Percentiles rank a stretch among this genome's conserved stretches.
These are phyloP conservation scores for Ormosia semicastrata DNA, from an alignment of 306 rosid genomes.

Conservation along the genomic window DNA sequence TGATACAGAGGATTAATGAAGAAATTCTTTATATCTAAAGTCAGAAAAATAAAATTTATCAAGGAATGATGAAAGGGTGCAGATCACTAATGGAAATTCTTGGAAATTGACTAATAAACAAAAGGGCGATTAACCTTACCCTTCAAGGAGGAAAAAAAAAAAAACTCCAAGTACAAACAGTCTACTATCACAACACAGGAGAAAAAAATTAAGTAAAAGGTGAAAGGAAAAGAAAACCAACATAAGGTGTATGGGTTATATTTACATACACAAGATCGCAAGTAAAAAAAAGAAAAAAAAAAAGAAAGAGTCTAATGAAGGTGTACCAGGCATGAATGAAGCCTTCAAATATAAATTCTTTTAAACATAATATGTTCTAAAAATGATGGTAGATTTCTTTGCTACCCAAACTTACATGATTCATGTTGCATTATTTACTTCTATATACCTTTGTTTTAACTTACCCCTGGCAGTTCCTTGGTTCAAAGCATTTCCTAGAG, in stretches of 20 bases:
- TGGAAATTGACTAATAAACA: background rate
- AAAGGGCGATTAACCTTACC: background rate
- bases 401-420: background rate
- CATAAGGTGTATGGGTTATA: background rate
- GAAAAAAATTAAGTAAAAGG: background rate
- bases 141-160: background rate
- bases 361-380: background rate
- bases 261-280: constrained; percentile 14
- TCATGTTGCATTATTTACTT: constrained; percentile 22
- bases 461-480: constrained; percentile 95
- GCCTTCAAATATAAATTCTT: background rate
- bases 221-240: background rate
- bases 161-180: background rate
- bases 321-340: background rate
- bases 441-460: constrained; percentile 36
- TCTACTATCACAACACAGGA: background rate
- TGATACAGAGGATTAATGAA: background rate
- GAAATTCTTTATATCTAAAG: background rate
- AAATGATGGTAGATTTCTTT: background rate
- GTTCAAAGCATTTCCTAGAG: constrained; percentile 94
- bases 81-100: background rate
- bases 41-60: background rate
- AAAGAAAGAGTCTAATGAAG: background rate
- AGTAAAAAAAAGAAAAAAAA: background rate
- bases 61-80: background rate